Evolutionary conservation across 495 filamentous ascomycete species (phyloP).

Genomic region (Cercophora sp.): DNA sequence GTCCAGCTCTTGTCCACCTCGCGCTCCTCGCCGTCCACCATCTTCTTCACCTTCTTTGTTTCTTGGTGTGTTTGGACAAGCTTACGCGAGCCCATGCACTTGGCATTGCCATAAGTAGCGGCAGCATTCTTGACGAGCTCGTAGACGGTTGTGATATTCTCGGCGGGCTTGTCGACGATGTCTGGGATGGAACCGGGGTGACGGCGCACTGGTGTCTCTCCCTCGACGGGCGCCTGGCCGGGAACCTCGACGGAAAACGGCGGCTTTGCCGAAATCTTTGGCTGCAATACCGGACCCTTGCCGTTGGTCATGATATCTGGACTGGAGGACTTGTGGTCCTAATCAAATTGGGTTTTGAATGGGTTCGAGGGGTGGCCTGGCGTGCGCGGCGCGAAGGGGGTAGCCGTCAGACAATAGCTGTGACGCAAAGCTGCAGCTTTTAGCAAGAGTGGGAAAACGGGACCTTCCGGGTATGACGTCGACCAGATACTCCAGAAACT

Average conservation of each 20-base stretch:
- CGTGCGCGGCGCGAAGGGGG: not conserved
- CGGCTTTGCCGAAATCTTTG: constrained; percentile 59
- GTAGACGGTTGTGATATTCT: constrained; percentile 76
- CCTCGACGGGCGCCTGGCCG: constrained; percentile 63
- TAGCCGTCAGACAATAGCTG: not conserved
- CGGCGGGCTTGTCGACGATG: constrained; percentile 54
- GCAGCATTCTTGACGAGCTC: constrained; percentile 79
- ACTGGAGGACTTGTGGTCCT: not conserved
- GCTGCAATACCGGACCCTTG: constrained; percentile 51
- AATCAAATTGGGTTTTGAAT: not conserved
- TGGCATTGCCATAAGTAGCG: constrained; percentile 81
- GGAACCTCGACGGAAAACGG: constrained; percentile 81
- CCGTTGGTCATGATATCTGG: no score
- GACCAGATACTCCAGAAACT: no score
- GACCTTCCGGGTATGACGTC: not conserved
- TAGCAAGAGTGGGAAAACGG: not conserved
- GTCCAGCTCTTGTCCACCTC: constrained; percentile 96
- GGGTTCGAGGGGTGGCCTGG: not conserved
- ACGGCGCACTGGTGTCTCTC: constrained; percentile 88
- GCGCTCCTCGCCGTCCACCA: constrained; percentile 81
- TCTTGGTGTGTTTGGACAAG: constrained; percentile 84
- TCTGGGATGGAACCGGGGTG: constrained; percentile 68
- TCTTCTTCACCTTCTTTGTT: constrained; percentile 95
- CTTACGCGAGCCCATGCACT: constrained; percentile 75
- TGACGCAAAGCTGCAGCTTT: constrained; percentile 8